Percentiles rank a stretch among this genome's conserved stretches.
These are phyloP conservation scores for Nicotiana tabacum DNA, from an alignment of 257 asterid species.

Conservation along the genomic window DNA sequence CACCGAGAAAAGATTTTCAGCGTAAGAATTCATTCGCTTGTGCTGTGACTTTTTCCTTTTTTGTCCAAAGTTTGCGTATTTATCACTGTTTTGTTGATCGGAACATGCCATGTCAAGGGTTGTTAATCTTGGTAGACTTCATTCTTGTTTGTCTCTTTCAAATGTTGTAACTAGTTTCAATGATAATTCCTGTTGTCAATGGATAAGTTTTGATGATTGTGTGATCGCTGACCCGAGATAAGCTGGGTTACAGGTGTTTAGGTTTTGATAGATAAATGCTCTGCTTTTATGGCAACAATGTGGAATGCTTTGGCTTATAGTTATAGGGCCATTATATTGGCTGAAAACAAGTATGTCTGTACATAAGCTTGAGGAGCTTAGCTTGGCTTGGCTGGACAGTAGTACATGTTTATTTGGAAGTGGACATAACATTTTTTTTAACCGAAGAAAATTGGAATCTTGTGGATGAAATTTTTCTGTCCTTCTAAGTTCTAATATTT, in stretches of 20 bases:
- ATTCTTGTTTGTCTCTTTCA: background rate
- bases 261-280: background rate
- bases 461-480: background rate
- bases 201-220: background rate
- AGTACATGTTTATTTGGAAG: background rate
- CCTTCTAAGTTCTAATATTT: background rate
- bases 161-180: background rate
- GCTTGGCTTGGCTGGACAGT: background rate
- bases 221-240: background rate
- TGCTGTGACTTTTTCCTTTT: background rate
- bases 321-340: background rate
- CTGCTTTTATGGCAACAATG: background rate
- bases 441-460: background rate
- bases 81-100: background rate
- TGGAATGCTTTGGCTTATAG: background rate
- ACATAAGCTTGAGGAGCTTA: background rate
- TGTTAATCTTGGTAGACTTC: background rate
- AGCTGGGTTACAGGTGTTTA: background rate
- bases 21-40: constrained; percentile 33
- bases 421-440: background rate
- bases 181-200: background rate
- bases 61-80: background rate
- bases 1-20: constrained; percentile 47
- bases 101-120: background rate
- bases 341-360: background rate